Percentiles rank a stretch among this genome's conserved stretches.
These are phyloP conservation scores for Aethionema arabicum DNA, from an alignment of 345 rosid genomes.

Conservation along the genomic window DNA sequence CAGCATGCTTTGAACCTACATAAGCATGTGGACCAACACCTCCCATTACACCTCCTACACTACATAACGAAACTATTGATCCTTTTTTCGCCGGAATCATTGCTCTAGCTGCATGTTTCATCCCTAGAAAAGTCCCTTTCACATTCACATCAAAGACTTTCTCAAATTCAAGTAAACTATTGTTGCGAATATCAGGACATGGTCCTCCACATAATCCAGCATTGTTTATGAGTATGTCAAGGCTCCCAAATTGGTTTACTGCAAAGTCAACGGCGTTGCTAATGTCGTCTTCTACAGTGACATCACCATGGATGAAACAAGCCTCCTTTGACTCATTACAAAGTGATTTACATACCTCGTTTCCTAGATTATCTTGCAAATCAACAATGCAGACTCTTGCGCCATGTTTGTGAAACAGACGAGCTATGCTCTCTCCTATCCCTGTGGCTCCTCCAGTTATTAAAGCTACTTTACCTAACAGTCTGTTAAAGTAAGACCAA, in stretches of 20 bases:
- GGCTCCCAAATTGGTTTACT: slow-evolving; percentile 53
- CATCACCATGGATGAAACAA: slow-evolving; percentile 70
- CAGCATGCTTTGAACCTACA: slow-evolving; percentile 82
- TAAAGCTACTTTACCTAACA: slow-evolving; percentile 73
- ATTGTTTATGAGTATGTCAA: slow-evolving; percentile 79
- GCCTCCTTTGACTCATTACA: slow-evolving; percentile 37
- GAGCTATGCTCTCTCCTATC: slow-evolving; percentile 82
- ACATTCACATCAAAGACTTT: slow-evolving; percentile 71
- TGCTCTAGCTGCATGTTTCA: slow-evolving; percentile 85
- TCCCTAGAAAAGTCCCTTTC: slow-evolving; percentile 75
- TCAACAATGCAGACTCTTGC: slow-evolving; percentile 75
- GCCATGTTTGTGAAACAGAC: slow-evolving; percentile 73
- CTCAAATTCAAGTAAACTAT: slow-evolving; percentile 51
- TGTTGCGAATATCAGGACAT: slow-evolving; percentile 63
- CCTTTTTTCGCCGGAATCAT: slow-evolving; percentile 75
- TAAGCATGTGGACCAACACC: slow-evolving; percentile 85
- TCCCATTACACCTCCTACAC: slow-evolving; percentile 56
- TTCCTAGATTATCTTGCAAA: slow-evolving; percentile 61
- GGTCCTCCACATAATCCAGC: slow-evolving; percentile 72
- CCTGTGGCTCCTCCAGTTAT: slow-evolving; percentile 89
- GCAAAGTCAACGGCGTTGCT: slow-evolving; percentile 60
- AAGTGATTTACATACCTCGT: slow-evolving; percentile 47
- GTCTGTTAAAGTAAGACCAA: slow-evolving; percentile 37
- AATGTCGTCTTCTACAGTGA: slow-evolving; percentile 63
- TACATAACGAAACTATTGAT: slow-evolving; percentile 58